Evolutionary conservation across 176 grass and related monocot species (phyloP), one percentile per base, ranked within the genome.

Genomic region (Olyra latifolia): DNA sequence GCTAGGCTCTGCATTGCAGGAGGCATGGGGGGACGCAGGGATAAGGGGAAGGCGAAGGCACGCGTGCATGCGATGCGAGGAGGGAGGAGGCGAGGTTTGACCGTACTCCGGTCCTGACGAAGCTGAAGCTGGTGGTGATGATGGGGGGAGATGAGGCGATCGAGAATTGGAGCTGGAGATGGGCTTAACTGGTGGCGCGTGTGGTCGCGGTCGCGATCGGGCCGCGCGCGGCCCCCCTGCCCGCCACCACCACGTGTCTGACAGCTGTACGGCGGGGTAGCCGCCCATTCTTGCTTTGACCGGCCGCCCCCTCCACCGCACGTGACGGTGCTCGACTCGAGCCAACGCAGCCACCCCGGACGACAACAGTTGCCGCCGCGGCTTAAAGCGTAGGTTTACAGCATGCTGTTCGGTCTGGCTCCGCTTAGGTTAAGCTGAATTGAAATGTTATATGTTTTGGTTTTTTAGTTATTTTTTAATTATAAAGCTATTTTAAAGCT

Each of bases 221-320:
- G 63, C 8, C 54, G 9, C 10, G 1, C 57, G 11, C 5, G 10
- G 10, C 19, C 28, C 29, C 71, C 41, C 16, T 12, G 40, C 19
- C 71, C 62, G 43, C 78, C 68, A 79, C 50, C 50, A 74, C 81
- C 91, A 89, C 91, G 88, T 93, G 86, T 93, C 77, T 87, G 80
- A 83, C 88, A 93, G 88, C 68, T 91, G 69, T 74, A 89, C 83
- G 83, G 48, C 59, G 41, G 20, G 62, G 19, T 72, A 52, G 63
- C 41, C 72, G 8, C 62, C 76, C 60, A 57, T 50, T 42, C 38
- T 40, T 43, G 63, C 28, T 77, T 88, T 68, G 82, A 86, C 77
- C 49, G 6, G 42, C n/a, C n/a, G n/a, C n/a, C 24, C 74, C 10
- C 44, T 78, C 85, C 77, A 88, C 81, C 77, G 72, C 86, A 79